Percentiles rank a stretch among this genome's conserved stretches.
These are phyloP conservation scores for Corymbia maculata DNA, from an alignment of 345 rosid species.

Conservation along the genomic window DNA sequence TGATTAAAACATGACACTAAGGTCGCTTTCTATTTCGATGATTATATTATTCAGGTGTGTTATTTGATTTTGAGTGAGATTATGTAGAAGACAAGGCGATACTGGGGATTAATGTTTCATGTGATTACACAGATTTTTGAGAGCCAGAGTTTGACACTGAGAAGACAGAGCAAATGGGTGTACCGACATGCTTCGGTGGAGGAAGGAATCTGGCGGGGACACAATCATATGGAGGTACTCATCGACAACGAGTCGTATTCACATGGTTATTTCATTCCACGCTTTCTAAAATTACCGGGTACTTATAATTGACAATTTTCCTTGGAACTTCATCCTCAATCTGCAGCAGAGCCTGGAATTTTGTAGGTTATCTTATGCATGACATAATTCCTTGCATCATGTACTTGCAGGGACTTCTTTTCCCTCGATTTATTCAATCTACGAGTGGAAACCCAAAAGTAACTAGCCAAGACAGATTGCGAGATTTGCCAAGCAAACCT, in stretches of 20 bases:
- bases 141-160: conserved; percentile 71
- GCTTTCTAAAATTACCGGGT: neutral
- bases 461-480: neutral
- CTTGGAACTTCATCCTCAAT: neutral
- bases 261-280: neutral
- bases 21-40: conserved; percentile 12
- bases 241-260: neutral
- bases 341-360: neutral
- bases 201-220: conserved; percentile 78
- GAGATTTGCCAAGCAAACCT: neutral
- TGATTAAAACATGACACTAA: conserved; percentile 68
- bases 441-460: neutral
- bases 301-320: neutral
- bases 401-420: neutral
- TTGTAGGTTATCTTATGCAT: neutral
- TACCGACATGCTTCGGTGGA: conserved; percentile 77
- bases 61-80: neutral
- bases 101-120: neutral
- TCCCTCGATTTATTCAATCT: neutral
- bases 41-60: neutral
- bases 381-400: neutral
- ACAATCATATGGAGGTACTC: conserved; percentile 53
- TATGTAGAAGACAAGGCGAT: neutral
- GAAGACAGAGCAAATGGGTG: conserved; percentile 84
- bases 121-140: conserved; percentile 35